Base-by-base conservation (phyloP, 208 protist species). In the Leishmania turanica region DNA sequence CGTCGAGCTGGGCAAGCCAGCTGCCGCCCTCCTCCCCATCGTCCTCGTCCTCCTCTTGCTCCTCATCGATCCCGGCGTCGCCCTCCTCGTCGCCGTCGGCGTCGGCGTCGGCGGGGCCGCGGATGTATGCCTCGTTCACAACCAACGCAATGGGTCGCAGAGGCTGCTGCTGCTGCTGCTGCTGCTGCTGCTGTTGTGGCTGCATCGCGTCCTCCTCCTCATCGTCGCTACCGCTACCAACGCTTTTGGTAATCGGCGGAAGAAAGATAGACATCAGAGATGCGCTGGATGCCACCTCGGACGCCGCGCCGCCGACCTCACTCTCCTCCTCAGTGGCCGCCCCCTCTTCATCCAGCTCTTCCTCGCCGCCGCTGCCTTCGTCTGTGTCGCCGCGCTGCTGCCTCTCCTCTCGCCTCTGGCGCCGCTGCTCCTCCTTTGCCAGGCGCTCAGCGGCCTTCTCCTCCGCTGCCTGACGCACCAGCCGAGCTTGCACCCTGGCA, bases 21-120 rank as follows among this genome's bases (percentile, higher is more conserved):
- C 47, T 66, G 21, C n/a, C 71, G 11, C 60, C 85, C n/a, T 78
- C 81, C 17, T 47, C 76, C n/a, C 68, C 82, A 31, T 82, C 83
- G 5, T 75, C 85, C 47, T 77, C 82, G 2, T 79, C 86, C 64
- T 89, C 90, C 70, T 93, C 87, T 72, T 85, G 70, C n/a, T 89
- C 89, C n/a, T 90, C 89, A 17, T 90, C 79, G 15, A 84, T 77
- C 56, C 78, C 84, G 19, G 80, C 84, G 2, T 80, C 85, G 9
- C 78, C 78, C 9, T 85, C 88, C 5, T 74, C 81, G 37, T 65
- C 85, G 13, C 5, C 89, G 54, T 31, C 82, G 40, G 62, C 81
- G n/a, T 79, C 81, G n/a, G 40, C 86, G n/a, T 89, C 88, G 17
- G 83, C 79, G 31, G 79, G 84, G 9, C 92, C 86, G 17, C 86